Conservation (phyloP, 257 asterid species). For the Misopates orontium region DNA sequence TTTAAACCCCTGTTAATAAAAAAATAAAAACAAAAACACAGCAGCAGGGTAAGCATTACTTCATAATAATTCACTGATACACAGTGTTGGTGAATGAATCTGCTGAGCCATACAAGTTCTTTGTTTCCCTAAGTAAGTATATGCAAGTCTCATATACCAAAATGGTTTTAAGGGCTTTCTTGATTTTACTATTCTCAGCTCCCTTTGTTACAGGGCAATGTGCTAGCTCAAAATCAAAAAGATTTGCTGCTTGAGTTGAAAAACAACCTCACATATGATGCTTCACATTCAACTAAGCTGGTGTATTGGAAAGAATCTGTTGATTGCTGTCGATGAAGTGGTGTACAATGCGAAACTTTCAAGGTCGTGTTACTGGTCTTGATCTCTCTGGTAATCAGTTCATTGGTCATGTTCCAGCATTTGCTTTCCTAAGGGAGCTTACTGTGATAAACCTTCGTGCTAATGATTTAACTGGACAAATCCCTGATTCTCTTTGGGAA, state of each 20-base stretch:
- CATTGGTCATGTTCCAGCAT: constrained; percentile 44
- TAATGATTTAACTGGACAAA: constrained; percentile 28
- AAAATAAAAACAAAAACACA: no score
- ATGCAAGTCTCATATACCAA: no score
- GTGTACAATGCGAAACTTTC: constrained; percentile 47
- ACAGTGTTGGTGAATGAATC: no score
- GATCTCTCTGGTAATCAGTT: constrained; percentile 46
- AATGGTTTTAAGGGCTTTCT: constrained; percentile 16
- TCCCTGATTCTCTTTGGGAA: constrained; percentile 33
- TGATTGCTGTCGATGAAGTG: constrained; percentile 57
- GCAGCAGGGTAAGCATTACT: no score
- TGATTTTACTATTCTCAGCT: constrained; percentile 21
- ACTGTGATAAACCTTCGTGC: constrained; percentile 15
- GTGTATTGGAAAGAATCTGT: constrained; percentile 44
- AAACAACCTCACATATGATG: constrained; percentile 46
- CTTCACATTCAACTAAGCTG: constrained; percentile 51
- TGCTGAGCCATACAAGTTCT: no score
- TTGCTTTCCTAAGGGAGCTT: constrained; percentile 41
- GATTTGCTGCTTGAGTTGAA: constrained; percentile 42
- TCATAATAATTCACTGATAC: no score
- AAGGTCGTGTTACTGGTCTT: constrained; percentile 42
- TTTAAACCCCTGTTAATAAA: no score
- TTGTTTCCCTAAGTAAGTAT: no score
- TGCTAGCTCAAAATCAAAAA: constrained; percentile 41
- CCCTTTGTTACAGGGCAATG: constrained; percentile 38